Evolutionary conservation across 2,329 filamentous ascomycete species (phyloP), one percentile per base, ranked within the genome.

Genomic region (Xylaria arbuscula): DNA sequence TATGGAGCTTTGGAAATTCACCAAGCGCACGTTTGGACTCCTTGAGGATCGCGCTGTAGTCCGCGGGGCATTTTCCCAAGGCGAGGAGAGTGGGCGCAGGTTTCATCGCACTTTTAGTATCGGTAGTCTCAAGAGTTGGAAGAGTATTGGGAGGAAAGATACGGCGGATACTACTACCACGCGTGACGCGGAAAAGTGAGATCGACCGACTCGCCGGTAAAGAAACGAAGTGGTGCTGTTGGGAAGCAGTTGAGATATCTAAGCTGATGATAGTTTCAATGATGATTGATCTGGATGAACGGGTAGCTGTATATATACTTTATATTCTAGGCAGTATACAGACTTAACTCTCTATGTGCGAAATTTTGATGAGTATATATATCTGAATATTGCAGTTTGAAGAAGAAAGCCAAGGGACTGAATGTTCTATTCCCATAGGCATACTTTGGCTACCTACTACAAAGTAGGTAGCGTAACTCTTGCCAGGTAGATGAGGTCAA

Each of bases 1-100:
- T 32, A 85, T 93, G 48, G 92, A 94, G 82, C 78, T 81, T 10
- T 94, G 91, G 91, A 93, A 94, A 82, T 85, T 85, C 74, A 78
- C 80, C 69, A 94, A 94, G 87, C 83, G 91, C 58, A 74, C 77
- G 53, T 83, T 84, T 73, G 79, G 81, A 64, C 81, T 87, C 32
- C 82, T 89, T 62, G 83, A 88, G 73, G 86, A 87, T 66, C 79
- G 81, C 24, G 81, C 83, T 55, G 84, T 87, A 36, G 81, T 83
- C 60, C 80, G 81, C 45, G 86, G 85, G 42, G 74, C 79, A 22
- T 88, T 87, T 82, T 82, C 81, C 48, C 87, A 88, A 76, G 86
- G 83, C 50, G 81, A 84, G 38, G 83, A 85, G 11, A 72, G 72
- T 38, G 82, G 81, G 3, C 77, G 81, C 58, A 83, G 79, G 70